Evolutionary conservation across 306 rosid species (phyloP).

Genomic region (Cotoneaster glaucophyllus): DNA sequence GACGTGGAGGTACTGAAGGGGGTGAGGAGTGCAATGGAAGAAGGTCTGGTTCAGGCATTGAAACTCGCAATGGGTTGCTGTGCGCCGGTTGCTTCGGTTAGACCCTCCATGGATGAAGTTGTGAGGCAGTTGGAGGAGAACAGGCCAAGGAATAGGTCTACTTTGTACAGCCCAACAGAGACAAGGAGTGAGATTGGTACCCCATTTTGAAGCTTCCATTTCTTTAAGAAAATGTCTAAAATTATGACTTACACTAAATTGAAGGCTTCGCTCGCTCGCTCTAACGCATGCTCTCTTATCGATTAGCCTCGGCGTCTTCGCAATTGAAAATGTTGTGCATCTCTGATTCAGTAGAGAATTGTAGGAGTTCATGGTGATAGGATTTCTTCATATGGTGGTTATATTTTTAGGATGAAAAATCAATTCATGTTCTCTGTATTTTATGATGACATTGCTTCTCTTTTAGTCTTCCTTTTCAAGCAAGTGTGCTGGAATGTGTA

Average conservation of each 20-base stretch:
- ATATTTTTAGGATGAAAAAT: conserved; percentile 22
- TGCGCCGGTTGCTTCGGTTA: conserved; percentile 89
- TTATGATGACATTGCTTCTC: background rate
- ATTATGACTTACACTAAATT: conserved; percentile 13
- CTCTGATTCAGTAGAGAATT: conserved; percentile 16
- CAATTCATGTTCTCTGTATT: background rate
- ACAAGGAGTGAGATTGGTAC: conserved; percentile 95
- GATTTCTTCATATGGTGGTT: conserved; percentile 17
- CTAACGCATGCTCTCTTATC: background rate
- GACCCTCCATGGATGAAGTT: conserved; percentile 95
- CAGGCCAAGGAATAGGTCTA: conserved; percentile 96
- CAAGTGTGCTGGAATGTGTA: background rate
- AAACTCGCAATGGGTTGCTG: conserved; percentile 99
- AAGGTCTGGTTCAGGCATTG: conserved; percentile 82
- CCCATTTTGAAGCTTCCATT: conserved; percentile 60
- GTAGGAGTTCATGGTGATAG: conserved; percentile 28
- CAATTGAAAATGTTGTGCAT: conserved; percentile 20
- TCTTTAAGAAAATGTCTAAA: conserved; percentile 9
- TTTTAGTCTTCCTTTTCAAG: background rate
- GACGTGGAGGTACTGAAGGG: conserved; percentile 85
- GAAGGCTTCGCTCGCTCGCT: background rate
- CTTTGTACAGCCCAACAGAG: conserved; percentile 94
- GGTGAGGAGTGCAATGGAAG: conserved; percentile 92
- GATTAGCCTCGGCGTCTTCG: background rate
- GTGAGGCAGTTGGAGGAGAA: conserved; percentile 97